phyloP scores from a whole-genome alignment of 208 protist species.

The Trypanosoma conorhini region DNA sequence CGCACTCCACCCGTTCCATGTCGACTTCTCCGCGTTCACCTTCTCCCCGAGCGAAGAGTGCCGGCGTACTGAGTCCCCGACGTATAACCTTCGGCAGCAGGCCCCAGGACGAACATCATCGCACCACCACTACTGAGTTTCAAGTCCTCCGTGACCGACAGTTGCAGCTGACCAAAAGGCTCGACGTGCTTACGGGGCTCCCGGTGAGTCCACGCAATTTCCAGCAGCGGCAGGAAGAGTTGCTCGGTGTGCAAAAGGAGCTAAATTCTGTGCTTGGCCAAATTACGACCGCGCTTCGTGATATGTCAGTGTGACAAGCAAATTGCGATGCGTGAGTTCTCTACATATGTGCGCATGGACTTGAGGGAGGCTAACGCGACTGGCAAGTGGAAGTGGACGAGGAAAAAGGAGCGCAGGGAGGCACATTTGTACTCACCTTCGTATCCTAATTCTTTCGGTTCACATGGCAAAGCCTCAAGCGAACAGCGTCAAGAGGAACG shows the following conservation, averaged over 20 bases:
- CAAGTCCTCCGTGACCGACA: constrained; percentile 1
- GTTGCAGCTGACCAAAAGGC: neutral
- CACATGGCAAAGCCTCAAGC: too few relatives aligned
- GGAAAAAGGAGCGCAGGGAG: too few relatives aligned
- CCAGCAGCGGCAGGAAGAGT: neutral
- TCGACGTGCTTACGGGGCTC: neutral
- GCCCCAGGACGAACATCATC: neutral
- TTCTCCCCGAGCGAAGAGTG: neutral
- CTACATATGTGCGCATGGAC: too few relatives aligned
- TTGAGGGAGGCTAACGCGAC: too few relatives aligned
- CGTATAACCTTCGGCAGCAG: neutral
- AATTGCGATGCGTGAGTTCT: neutral
- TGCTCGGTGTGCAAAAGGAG: constrained; percentile 6
- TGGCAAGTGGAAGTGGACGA: too few relatives aligned
- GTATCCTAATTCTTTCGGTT: too few relatives aligned
- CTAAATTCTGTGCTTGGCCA: constrained; percentile 3
- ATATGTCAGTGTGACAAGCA: neutral
- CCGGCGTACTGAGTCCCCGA: neutral
- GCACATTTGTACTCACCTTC: too few relatives aligned
- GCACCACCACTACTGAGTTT: neutral
- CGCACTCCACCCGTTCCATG: neutral
- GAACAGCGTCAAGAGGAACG: too few relatives aligned
- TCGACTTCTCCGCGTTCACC: neutral
- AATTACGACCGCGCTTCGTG: neutral
- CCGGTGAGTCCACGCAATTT: neutral